phyloP scores from a whole-genome alignment of 2,329 filamentous ascomycete genomes.

The Pyrenochaeta sp. region DNA sequence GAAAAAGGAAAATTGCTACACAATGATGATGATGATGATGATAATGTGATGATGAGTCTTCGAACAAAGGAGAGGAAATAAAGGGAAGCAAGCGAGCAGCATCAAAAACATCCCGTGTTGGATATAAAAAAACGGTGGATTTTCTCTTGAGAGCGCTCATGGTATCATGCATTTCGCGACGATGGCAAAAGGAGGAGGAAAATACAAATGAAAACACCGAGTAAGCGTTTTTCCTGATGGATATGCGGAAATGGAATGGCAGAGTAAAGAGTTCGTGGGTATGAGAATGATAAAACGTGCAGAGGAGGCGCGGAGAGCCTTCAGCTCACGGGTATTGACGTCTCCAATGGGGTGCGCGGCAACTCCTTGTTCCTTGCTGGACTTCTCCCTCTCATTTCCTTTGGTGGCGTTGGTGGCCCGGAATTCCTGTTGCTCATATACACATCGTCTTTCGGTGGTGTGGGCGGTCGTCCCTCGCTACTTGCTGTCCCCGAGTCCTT shows the following conservation, averaged over 20 bases:
- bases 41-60: no score
- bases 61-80: background rate
- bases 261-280: background rate
- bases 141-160: conserved; percentile 11
- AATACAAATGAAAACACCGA: background rate
- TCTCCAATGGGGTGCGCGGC: conserved; percentile 46
- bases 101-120: background rate
- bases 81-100: background rate
- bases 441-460: conserved; percentile 47
- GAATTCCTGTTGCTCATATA: conserved; percentile 35
- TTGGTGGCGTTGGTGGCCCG: conserved; percentile 52
- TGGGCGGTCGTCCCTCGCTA: conserved; percentile 41
- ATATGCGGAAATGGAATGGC: background rate
- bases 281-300: background rate
- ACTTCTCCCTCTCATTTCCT: conserved; percentile 44
- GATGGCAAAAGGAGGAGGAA: background rate
- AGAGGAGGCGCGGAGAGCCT: background rate
- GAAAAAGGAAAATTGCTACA: background rate
- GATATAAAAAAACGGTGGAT: no score
- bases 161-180: conserved; percentile 31
- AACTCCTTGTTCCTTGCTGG: conserved; percentile 44
- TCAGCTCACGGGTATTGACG: conserved; percentile 43
- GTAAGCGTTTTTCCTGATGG: background rate
- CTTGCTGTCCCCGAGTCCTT: conserved; percentile 46
- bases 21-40: background rate